Percentiles rank a stretch among this genome's conserved stretches.
These are phyloP conservation scores for Cucurbita moschata DNA, from an alignment of 306 rosid species.

Conservation along the genomic window DNA sequence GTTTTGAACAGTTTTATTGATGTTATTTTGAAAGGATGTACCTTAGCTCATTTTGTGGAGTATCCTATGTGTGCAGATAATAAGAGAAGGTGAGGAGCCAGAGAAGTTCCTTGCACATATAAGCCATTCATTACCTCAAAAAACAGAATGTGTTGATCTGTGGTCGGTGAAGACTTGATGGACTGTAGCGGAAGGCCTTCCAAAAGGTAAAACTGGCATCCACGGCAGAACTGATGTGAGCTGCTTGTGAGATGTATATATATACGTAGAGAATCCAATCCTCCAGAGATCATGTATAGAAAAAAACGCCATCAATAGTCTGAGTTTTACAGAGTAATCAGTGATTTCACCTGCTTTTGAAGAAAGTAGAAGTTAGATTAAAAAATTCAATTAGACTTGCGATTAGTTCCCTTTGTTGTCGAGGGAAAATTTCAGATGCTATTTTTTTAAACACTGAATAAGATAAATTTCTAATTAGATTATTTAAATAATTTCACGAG, in stretches of 20 bases:
- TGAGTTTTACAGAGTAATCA: constrained; percentile 1
- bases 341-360: background rate
- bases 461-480: background rate
- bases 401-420: background rate
- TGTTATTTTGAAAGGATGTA: background rate
- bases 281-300: constrained; percentile 6
- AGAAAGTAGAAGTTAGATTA: background rate
- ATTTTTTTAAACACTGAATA: background rate
- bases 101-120: constrained; percentile 25
- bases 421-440: background rate
- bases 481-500: background rate
- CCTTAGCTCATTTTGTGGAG: background rate
- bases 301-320: background rate
- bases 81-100: constrained; percentile 36
- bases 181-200: background rate
- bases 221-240: constrained; percentile 18
- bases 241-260: constrained; percentile 31
- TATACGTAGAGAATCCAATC: background rate
- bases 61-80: constrained; percentile 20
- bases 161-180: constrained; percentile 1
- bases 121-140: constrained; percentile 1
- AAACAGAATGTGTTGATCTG: background rate
- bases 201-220: constrained; percentile 20
- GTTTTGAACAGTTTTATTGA: background rate
- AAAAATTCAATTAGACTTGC: background rate